Evolutionary conservation across 75 land plant genomes (phyloP).

Genomic region (Picea sitchensis): DNA sequence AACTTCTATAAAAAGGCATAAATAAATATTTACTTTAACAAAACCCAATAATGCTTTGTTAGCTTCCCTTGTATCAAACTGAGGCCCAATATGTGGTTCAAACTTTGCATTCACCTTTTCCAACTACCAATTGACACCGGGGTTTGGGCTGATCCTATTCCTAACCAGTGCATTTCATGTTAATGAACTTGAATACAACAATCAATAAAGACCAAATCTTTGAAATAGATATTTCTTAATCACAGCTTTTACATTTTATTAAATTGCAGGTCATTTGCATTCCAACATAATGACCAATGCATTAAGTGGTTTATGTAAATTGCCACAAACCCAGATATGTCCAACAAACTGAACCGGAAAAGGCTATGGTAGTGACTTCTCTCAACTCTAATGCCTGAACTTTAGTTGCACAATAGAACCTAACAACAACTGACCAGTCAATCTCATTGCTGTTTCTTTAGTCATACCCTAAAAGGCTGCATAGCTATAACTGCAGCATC

Average conservation of each 20-base stretch:
- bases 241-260: neutral
- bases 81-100: neutral
- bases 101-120: neutral
- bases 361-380: neutral
- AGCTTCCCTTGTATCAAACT: neutral
- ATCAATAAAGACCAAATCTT: neutral
- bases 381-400: neutral
- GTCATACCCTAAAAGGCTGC: neutral
- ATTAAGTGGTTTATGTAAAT: neutral
- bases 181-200: no score
- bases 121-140: neutral
- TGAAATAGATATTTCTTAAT: neutral
- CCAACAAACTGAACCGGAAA: neutral
- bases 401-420: neutral
- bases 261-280: neutral
- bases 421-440: neutral
- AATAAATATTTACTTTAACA: neutral
- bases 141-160: neutral
- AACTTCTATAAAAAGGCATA: no score
- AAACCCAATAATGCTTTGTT: neutral
- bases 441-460: neutral
- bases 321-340: neutral
- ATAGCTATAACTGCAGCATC: neutral
- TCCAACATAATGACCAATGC: neutral
- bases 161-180: no score